Conservation (phyloP, 805 yeast species). For the Nakazawaea wickerhamii region DNA sequence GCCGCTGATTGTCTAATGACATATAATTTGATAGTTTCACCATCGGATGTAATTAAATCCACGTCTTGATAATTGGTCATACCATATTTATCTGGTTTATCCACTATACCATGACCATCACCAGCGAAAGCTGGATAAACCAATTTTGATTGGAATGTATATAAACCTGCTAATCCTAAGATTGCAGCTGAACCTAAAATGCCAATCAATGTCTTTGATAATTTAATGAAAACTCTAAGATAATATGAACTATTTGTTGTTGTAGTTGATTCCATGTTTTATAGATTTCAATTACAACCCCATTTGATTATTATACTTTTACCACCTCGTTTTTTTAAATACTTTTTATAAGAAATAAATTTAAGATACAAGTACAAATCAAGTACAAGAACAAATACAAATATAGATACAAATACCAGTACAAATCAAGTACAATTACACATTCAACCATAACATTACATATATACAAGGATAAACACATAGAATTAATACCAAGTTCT, state of each 20-base stretch:
- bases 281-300: too few species aligned
- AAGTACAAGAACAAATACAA: too few species aligned
- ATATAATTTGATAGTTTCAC: slow-evolving; percentile 61
- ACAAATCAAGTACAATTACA: neutral
- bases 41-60: slow-evolving; percentile 61
- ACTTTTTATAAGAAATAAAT: too few species aligned
- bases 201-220: slow-evolving; percentile 9
- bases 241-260: slow-evolving; percentile 1
- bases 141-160: slow-evolving; percentile 55
- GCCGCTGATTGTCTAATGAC: slow-evolving; percentile 34
- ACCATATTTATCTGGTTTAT: slow-evolving; percentile 67
- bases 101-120: slow-evolving; percentile 66
- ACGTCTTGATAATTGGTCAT: slow-evolving; percentile 58
- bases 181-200: slow-evolving; percentile 27
- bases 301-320: neutral
- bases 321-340: neutral
- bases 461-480: neutral
- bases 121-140: slow-evolving; percentile 84
- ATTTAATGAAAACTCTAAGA: neutral
- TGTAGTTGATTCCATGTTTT: slow-evolving; percentile 1
- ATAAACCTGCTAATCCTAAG: slow-evolving; percentile 43
- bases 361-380: too few species aligned
- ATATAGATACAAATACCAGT: too few species aligned
- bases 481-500: slow-evolving; percentile 30
- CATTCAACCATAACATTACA: neutral